Percentiles rank a stretch among this genome's conserved stretches.
phyloP scores from a whole-genome alignment of 2,329 filamentous ascomycete species.

The Magnaporthiopsis rhizophila region DNA sequence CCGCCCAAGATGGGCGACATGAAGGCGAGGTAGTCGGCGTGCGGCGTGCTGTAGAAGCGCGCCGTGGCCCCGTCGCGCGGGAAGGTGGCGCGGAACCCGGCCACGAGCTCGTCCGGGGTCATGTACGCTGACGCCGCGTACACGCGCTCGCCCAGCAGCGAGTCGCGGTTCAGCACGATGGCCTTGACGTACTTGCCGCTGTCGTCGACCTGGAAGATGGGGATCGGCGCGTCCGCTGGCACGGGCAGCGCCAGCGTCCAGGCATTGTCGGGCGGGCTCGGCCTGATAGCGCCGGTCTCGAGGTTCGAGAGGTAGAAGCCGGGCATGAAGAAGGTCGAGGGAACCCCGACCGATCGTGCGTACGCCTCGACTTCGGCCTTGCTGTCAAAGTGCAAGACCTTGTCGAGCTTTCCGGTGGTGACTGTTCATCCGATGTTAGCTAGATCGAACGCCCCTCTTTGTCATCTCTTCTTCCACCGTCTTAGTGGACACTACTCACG shows the following conservation, averaged over 20 bases:
- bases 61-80: conserved; percentile 30
- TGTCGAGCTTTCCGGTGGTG: conserved; percentile 28
- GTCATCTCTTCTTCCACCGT: background rate
- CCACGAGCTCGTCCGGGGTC: conserved; percentile 30
- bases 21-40: conserved; percentile 2
- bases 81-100: conserved; percentile 28
- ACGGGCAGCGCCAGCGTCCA: conserved; percentile 26
- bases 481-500: conserved; percentile 19
- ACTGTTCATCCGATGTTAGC: conserved; percentile 17
- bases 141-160: conserved; percentile 33
- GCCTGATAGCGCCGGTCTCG: conserved; percentile 17
- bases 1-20: conserved; percentile 30
- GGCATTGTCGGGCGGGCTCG: conserved; percentile 21
- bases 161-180: conserved; percentile 25
- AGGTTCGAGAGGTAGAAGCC: conserved; percentile 48
- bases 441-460: background rate
- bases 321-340: conserved; percentile 42
- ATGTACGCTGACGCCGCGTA: conserved; percentile 33
- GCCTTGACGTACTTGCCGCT: conserved; percentile 31
- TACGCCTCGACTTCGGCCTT: conserved; percentile 50
- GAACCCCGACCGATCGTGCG: conserved; percentile 36
- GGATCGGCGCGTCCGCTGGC: conserved; percentile 23
- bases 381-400: conserved; percentile 45
- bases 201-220: conserved; percentile 26
- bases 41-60: conserved; percentile 3